These are phyloP conservation scores for Debaryomyces maramus DNA, from an alignment of 805 yeast genomes.

Conservation along the genomic window DNA sequence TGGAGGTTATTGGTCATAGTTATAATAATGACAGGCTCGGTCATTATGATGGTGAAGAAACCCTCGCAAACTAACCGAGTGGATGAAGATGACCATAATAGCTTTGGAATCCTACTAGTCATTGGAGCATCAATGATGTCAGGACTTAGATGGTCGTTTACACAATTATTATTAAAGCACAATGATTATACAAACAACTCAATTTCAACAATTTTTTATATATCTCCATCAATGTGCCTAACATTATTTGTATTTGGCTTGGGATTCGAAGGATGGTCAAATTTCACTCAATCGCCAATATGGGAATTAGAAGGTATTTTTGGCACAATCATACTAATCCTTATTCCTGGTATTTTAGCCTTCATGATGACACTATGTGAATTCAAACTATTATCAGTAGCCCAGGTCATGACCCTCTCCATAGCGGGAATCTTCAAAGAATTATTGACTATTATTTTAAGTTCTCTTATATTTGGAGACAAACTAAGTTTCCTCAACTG, in stretches of 20 bases:
- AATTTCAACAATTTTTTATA: constrained; percentile 74
- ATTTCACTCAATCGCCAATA: constrained; percentile 53
- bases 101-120: constrained; percentile 71
- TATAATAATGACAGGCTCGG: constrained; percentile 77
- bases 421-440: constrained; percentile 95
- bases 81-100: constrained; percentile 17
- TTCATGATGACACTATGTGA: constrained; percentile 89
- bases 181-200: constrained; percentile 69
- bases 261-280: constrained; percentile 63
- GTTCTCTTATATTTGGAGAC: constrained; percentile 74
- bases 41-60: constrained; percentile 76
- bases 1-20: constrained; percentile 71
- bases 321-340: constrained; percentile 55
- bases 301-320: constrained; percentile 65
- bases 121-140: constrained; percentile 76
- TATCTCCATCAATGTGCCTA: constrained; percentile 81
- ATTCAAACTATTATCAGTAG: constrained; percentile 75
- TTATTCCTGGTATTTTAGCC: constrained; percentile 84
- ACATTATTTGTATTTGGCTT: constrained; percentile 63
- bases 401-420: constrained; percentile 82
- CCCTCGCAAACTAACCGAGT: constrained; percentile 8
- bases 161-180: constrained; percentile 73
- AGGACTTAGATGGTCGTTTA: constrained; percentile 93
- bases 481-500: constrained; percentile 63
- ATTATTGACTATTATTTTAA: constrained; percentile 73